A percentile compares a stretch with the other conserved stretches of the same genome.
Conservation (phyloP, 176 grass and related monocot genomes). For the Paspalum vaginatum region DNA sequence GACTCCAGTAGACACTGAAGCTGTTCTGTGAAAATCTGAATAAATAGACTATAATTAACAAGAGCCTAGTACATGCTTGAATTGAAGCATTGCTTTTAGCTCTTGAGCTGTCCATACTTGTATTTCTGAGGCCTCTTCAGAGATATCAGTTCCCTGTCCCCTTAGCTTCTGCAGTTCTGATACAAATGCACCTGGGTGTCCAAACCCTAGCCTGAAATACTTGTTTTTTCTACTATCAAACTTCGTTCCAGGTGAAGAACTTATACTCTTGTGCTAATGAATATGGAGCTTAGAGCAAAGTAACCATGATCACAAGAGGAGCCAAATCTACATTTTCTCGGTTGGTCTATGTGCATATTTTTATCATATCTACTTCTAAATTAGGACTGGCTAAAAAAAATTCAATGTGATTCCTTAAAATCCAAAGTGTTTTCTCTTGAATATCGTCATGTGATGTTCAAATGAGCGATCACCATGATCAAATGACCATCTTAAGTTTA, state of each 20-base stretch:
- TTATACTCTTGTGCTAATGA: background rate
- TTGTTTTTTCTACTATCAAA: slow-evolving; percentile 8
- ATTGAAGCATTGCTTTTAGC: background rate
- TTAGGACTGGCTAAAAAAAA: background rate
- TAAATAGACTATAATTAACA: background rate
- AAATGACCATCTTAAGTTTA: background rate
- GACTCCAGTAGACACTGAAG: slow-evolving; percentile 58
- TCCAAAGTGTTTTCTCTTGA: background rate
- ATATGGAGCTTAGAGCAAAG: background rate
- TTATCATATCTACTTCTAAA: background rate
- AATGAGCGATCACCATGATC: background rate
- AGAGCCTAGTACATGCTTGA: background rate
- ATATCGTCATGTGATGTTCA: background rate
- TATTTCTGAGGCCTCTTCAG: slow-evolving; percentile 73
- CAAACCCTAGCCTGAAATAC: slow-evolving; percentile 52
- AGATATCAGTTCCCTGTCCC: slow-evolving; percentile 58
- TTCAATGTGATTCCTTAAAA: background rate
- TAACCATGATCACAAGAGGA: background rate
- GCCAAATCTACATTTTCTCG: background rate
- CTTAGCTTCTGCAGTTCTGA: slow-evolving; percentile 61
- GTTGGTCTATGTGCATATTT: background rate
- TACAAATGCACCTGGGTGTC: slow-evolving; percentile 46
- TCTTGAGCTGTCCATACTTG: slow-evolving; percentile 46
- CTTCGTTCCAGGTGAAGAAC: background rate
- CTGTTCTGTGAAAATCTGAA: slow-evolving; percentile 65